phyloP scores from a whole-genome alignment of 2,329 filamentous ascomycete genomes.

The Sordariomycetes sp. region DNA sequence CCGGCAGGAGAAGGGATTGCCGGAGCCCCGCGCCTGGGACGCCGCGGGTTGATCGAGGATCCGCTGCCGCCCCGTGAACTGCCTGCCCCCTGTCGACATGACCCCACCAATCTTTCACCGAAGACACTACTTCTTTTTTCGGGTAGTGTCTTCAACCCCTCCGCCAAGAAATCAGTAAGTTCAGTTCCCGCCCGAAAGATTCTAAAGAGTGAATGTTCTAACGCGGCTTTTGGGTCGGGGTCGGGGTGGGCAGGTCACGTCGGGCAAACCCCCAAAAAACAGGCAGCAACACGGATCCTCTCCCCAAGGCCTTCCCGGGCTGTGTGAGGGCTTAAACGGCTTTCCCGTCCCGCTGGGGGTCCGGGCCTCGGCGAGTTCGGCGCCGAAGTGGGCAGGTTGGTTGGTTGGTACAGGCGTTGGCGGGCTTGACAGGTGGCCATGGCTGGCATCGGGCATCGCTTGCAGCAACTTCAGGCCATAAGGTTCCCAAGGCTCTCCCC shows the following conservation, averaged over 20 bases:
- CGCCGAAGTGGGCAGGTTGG: not conserved
- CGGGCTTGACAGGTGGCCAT: not conserved
- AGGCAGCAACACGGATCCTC: not conserved
- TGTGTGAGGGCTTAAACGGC: not conserved
- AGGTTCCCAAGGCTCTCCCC: not conserved
- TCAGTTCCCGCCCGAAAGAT: not conserved
- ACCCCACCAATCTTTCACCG: not conserved
- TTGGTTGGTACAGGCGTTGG: not conserved
- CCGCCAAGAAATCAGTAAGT: not conserved
- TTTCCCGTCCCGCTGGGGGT: not conserved
- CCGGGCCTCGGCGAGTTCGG: not conserved
- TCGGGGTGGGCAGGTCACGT: not conserved
- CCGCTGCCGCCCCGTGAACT: no score
- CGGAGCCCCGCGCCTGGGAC: no score
- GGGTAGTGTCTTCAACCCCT: not conserved
- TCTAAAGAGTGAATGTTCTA: not conserved
- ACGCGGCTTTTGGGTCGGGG: not conserved
- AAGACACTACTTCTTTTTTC: not conserved
- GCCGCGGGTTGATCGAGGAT: no score
- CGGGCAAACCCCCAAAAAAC: not conserved
- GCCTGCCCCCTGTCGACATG: no score
- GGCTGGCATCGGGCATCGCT: not conserved
- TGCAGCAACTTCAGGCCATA: not conserved
- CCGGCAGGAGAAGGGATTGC: no score
- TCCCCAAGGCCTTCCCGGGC: not conserved